Base-by-base conservation (phyloP, 2,329 filamentous ascomycete species). In the Cercospora sesami region DNA sequence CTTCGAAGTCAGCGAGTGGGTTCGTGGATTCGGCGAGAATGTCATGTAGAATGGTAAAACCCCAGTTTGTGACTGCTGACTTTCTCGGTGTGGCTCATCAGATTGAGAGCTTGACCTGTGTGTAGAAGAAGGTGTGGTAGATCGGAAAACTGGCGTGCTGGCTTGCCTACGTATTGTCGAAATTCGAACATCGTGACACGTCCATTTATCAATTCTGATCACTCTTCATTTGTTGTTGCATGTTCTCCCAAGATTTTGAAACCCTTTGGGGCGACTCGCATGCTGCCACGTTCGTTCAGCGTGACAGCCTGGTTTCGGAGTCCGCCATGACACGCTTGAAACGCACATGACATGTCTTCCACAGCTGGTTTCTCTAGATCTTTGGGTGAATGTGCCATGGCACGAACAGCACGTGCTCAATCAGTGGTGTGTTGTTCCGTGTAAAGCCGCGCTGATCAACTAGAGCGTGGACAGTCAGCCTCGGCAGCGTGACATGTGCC, bases 1-100 rank as follows among this genome's bases (percentile, higher is more conserved):
- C 1, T 97, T 97, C 80, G 94, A 97, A 81, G 89, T 97, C 71
- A 87, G 91, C 64, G 94, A 97, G 80, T 96, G 91, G 88, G 85
- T 93, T 14, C 75, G 80, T 42, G 75, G 72, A 9, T 77, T 77
- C 70, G 76, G 75, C 4, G 63, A 68, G 42, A 70, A 67, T 48
- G 68, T 66, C 16, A 28, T 23, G 21, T 58, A 64, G 57, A 42
- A 53, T 51, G 48, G 64, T 4, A 33, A 2, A 16, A 16, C 8
- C 2, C 18, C 5, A 18, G 2, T 12, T 28, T 26, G 26, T 18
- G 18, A 48, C 23, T 63, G 39, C 18, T 51, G 23, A 48, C 26
- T 16, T 53, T 33, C 42, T 53, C 23, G 45, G n/a, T 23, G 45
- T 51, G 30, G 28, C 39, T 31, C 48, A 16, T 14, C 33, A 3